Evolutionary conservation across 2,329 filamentous ascomycete genomes (phyloP), one percentile per base, ranked within the genome.

Genomic region (Cladophialophora bantiana): DNA sequence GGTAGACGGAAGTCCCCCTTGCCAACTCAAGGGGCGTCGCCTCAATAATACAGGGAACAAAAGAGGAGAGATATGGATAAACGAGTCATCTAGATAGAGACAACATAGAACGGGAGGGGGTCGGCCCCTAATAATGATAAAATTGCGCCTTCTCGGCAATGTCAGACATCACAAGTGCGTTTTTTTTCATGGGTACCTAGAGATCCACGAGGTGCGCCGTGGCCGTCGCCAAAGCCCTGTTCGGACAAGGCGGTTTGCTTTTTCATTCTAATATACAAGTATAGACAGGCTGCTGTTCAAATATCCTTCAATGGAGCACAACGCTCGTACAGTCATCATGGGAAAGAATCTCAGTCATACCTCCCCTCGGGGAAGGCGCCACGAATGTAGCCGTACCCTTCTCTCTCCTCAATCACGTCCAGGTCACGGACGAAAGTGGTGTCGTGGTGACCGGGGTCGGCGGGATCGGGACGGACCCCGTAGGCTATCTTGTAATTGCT

Each of bases 341-440:
- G 18, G 32, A 6, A 50, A 35, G 13, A 18, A 13, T n/a, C 18
- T 62, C 59, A 68, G 15, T 68, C 66, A 53, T 68, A 68, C 48
- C 66, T 57, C 34, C 66, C 66, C 38, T 62, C 60, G 3, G 66
- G 66, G 63, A 66, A 62, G 9, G 20, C 32, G 2, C 66, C 66
- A 38, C 62, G 58, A 12, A 68, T 66, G 15, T 68, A 66, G 7
- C 66, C 66, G 56, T 31, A 64, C 5, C 68, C 68, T 35, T 70
- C 68, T 34, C 20, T 18, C 58, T 70, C 62, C 34, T 63, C 58
- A 38, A 70, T 62, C 18, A 68, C 20, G 38, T 55, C 68, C 15
- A 70, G 45, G 45, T 66, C 52, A 3, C 65, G 56, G 12, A 68
- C 65, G 40, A 68, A 68, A 5, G 52, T 62, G 18, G 54, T 59